These are phyloP conservation scores for Lactarius tabidus DNA, from an alignment of 768 basidiomycete genomes.

Conservation along the genomic window DNA sequence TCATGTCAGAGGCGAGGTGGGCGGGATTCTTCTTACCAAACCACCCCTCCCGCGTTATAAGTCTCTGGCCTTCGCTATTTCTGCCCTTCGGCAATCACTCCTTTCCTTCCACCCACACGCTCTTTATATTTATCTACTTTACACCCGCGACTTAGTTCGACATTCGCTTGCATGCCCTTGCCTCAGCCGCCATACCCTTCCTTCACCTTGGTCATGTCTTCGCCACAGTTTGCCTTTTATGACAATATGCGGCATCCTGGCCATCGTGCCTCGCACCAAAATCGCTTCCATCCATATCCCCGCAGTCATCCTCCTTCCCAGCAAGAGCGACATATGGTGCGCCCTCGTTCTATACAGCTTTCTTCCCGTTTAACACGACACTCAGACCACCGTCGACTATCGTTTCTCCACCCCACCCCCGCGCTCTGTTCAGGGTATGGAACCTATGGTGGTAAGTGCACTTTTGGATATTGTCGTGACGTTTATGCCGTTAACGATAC, in stretches of 20 bases:
- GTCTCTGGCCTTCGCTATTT: not conserved
- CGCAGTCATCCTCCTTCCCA: slow-evolving; percentile 1
- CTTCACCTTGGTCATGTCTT: slow-evolving; percentile 18
- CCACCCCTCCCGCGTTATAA: slow-evolving; percentile 2
- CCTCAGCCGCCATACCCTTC: slow-evolving; percentile 15
- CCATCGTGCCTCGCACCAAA: slow-evolving; percentile 13
- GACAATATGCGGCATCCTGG: slow-evolving; percentile 15
- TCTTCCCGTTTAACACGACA: not conserved
- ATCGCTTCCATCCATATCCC: slow-evolving; percentile 21
- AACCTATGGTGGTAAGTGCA: not conserved
- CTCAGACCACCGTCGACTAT: slow-evolving; percentile 12
- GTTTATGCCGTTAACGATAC: not conserved
- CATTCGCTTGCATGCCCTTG: slow-evolving; percentile 11
- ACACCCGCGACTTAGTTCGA: not conserved
- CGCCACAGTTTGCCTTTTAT: not conserved
- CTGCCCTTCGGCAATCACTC: slow-evolving; percentile 1
- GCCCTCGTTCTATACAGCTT: not conserved
- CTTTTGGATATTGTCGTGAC: not conserved
- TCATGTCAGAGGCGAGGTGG: slow-evolving; percentile 20
- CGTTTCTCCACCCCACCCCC: not conserved
- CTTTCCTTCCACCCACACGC: slow-evolving; percentile 1
- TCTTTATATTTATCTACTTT: slow-evolving; percentile 7
- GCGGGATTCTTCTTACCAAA: slow-evolving; percentile 15
- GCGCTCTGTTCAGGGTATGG: not conserved
- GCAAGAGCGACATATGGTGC: slow-evolving; percentile 14